Base-by-base conservation (phyloP, 2,329 filamentous ascomycete genomes). In the Aspergillus sp. region DNA sequence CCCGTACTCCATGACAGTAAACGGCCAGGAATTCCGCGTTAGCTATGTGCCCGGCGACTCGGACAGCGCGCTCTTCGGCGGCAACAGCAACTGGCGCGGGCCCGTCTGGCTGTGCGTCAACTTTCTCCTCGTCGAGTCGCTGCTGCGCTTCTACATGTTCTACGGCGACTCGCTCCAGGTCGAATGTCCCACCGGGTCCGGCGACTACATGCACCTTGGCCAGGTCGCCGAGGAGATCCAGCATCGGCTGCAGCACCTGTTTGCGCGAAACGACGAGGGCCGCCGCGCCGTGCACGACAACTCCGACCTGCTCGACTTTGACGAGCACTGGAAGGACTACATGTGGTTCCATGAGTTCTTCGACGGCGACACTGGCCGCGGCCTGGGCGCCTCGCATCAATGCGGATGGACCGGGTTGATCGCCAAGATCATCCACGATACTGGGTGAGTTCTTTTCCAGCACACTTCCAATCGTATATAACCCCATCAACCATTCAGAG, bases 311-410 rank as follows among this genome's bases (percentile, higher is more conserved):
- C 84, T 96, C 30, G 91, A 97, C 74, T 96, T 89, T 65, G 91
- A 97, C 66, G 86, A 89, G 20, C 79, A 96, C 72, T 97, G 93
- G 93, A 93, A 88, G 71, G 92, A 95, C 65, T 84, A 92, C 65
- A 79, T 97, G 63, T 96, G 90, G 89, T 97, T 95, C 80, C 88
- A 95, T 68, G 93, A 97, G 71, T 97, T 95, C 79, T 97, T 97
- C 68, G 93, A 97, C 67, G 93, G 91, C 36, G 92, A 97, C 69
- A 86, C 80, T 47, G 93, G 93, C 13, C 87, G 91, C 60, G 93
- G 94, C 14, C 81, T 97, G 1, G 93, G 93, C 52, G 90, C 93
- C 35, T 93, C 87, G 45, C 94, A 97, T 72, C 94, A 97, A 72
- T 96, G 90, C 67, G 93, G 93, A 46, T 97, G 94, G 93, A 96